Evolutionary conservation across 2,329 filamentous ascomycete species (phyloP), one percentile per base, ranked within the genome.

Genomic region (Cadophora sp.): DNA sequence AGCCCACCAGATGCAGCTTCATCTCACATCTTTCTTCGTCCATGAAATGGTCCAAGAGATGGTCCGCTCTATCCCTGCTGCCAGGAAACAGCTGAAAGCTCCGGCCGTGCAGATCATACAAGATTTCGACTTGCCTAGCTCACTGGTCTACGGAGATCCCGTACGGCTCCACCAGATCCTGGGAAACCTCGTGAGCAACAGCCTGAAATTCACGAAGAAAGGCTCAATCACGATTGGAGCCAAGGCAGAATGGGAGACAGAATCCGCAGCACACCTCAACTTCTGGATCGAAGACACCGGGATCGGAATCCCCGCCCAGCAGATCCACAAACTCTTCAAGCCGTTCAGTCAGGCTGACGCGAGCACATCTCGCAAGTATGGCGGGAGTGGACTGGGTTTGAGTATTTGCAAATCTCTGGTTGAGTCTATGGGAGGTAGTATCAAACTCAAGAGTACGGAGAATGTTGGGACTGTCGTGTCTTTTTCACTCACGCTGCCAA

Each of bases 351-450:
- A 97, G 79, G 94, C 94, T 1, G 94, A 97, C 79, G 91, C 91
- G 55, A 96, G 92, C 73, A 97, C 94, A 3, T 93, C 94, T 64
- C 86, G 94, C 61, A 96, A 94, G 76, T 97, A 97, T 73, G 94
- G 94, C 47, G 94, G 94, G 51, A 97, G 93, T 72, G 94, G 94
- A 24, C 87, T 97, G 2, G 94, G 94, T 1, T 84, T 97, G 48
- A 96, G 92, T 75, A 97, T 97, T 71, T 97, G 94, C 85, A 97
- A 97, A 79, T 94, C 92, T 0, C 88, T 97, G 51, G 94, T 97
- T 68, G 92, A 97, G 80, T 93, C 92, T 22, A 94, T 97, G 87
- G 89, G 92, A 68, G 94, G 94, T 50, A 89, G 85, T 68, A 96
- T 97, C 68, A 89, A 89, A 79, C 85, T 97, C 0, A 90, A 96